Conservation (phyloP, 2,329 filamentous ascomycete species). For the Xylariomycetidae sp. region DNA sequence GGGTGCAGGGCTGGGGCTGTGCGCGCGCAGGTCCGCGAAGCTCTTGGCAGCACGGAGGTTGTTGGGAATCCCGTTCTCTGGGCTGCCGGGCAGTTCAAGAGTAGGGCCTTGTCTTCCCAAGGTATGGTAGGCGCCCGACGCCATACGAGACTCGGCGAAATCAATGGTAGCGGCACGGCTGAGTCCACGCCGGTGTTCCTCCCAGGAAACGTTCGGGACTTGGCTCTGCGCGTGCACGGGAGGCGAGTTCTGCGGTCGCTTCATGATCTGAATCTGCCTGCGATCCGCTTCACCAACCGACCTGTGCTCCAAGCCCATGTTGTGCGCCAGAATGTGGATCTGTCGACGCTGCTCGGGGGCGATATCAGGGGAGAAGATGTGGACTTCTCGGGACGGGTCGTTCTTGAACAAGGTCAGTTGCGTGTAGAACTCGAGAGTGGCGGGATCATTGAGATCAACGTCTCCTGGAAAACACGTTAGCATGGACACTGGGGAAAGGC, state of each 20-base stretch:
- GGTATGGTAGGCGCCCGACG: constrained; percentile 65
- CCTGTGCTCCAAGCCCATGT: constrained; percentile 86
- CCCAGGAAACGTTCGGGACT: constrained; percentile 57
- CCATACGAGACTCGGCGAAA: constrained; percentile 69
- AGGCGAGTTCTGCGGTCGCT: constrained; percentile 50
- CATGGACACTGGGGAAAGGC: constrained; percentile 2
- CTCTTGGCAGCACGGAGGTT: constrained; percentile 92
- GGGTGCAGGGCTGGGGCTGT: constrained; percentile 86
- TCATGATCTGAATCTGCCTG: constrained; percentile 85
- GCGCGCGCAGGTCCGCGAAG: constrained; percentile 90
- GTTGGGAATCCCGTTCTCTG: constrained; percentile 58
- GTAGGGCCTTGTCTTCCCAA: constrained; percentile 78
- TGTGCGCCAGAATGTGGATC: constrained; percentile 90
- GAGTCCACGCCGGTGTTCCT: constrained; percentile 75
- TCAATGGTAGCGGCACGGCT: constrained; percentile 97
- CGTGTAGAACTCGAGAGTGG: constrained; percentile 82
- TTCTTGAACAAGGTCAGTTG: constrained; percentile 86
- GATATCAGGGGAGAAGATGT: constrained; percentile 77
- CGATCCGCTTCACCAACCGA: constrained; percentile 85
- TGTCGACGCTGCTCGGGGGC: constrained; percentile 79
- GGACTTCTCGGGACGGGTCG: constrained; percentile 67
- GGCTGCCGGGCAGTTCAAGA: constrained; percentile 82
- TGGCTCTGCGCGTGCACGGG: constrained; percentile 50
- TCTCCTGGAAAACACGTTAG: constrained; percentile 39
- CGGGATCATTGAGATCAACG: constrained; percentile 85